Percentiles rank a stretch among this genome's conserved stretches.
These are phyloP conservation scores for Trichoderma simmonsii DNA, from an alignment of 2,329 filamentous ascomycete species.

Conservation along the genomic window DNA sequence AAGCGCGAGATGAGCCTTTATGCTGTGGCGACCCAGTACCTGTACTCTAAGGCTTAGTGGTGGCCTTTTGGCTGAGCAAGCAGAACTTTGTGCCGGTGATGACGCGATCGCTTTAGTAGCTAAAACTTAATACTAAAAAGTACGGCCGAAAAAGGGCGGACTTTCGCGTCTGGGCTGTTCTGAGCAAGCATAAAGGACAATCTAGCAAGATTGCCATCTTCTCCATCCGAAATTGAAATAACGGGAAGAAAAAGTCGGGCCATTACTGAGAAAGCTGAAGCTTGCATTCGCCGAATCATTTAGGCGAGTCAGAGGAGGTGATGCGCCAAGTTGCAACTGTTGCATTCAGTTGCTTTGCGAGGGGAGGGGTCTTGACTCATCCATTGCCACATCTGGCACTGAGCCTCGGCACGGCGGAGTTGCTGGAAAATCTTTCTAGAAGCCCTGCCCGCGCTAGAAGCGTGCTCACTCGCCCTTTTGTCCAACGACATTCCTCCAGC, in stretches of 20 bases:
- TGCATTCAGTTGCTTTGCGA: background rate
- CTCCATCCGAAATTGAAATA: background rate
- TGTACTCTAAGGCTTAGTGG: background rate
- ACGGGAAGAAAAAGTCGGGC: background rate
- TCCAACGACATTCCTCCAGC: background rate
- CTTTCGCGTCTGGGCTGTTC: background rate
- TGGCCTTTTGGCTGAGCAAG: background rate
- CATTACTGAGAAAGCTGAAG: background rate
- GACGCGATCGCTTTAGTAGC: background rate
- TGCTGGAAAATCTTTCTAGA: slow-evolving; percentile 9
- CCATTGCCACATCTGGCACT: background rate
- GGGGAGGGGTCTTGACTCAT: background rate
- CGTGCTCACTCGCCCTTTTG: background rate
- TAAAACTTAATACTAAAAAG: background rate
- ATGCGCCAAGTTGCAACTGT: background rate
- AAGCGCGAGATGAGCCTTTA: background rate
- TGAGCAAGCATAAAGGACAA: background rate
- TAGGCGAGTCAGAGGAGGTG: slow-evolving; percentile 2
- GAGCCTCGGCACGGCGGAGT: slow-evolving; percentile 2
- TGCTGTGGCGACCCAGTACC: background rate
- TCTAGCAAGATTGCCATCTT: background rate
- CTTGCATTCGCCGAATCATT: background rate
- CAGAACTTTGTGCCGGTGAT: slow-evolving; percentile 8
- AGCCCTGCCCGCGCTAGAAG: slow-evolving; percentile 8
- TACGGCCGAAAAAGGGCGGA: background rate